These are phyloP conservation scores for Boletus pseudopeckii DNA, from an alignment of 768 basidiomycete genomes.

Conservation along the genomic window DNA sequence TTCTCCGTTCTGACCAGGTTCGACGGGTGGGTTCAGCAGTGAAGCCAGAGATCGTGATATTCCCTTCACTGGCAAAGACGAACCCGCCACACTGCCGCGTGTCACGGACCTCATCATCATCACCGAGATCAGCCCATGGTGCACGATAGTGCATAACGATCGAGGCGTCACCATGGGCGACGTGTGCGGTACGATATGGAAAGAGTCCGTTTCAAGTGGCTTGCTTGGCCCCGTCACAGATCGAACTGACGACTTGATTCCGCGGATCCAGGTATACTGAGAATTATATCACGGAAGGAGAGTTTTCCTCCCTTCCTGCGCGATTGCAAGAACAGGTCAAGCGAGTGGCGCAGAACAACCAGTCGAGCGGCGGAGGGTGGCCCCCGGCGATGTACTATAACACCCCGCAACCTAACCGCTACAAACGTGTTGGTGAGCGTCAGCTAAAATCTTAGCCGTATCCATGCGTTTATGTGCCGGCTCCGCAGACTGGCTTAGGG, in stretches of 20 bases:
- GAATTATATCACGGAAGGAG: slow-evolving; percentile 60
- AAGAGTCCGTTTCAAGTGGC: slow-evolving; percentile 53
- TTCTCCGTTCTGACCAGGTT: slow-evolving; percentile 36
- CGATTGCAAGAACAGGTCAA: slow-evolving; percentile 72
- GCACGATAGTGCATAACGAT: slow-evolving; percentile 68
- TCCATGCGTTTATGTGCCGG: neutral
- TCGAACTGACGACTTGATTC: slow-evolving; percentile 10
- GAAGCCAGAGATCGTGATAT: slow-evolving; percentile 59
- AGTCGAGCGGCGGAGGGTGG: slow-evolving; percentile 36
- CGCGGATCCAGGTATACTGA: slow-evolving; percentile 58
- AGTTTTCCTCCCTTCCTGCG: slow-evolving; percentile 56
- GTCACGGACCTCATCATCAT: slow-evolving; percentile 58
- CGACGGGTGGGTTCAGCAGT: slow-evolving; percentile 59
- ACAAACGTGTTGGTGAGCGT: slow-evolving; percentile 61
- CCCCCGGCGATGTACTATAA: slow-evolving; percentile 39
- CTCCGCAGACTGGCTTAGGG: slow-evolving; percentile 70
- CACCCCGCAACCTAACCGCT: slow-evolving; percentile 44
- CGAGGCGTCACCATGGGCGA: slow-evolving; percentile 74
- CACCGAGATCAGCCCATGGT: slow-evolving; percentile 69
- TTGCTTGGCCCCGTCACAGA: neutral
- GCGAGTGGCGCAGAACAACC: slow-evolving; percentile 47
- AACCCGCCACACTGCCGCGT: slow-evolving; percentile 69
- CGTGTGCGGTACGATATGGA: slow-evolving; percentile 67
- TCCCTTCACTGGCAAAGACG: slow-evolving; percentile 50
- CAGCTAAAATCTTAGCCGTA: neutral